These are phyloP conservation scores for Penicillium bialowiezense DNA, from an alignment of 495 filamentous ascomycete species.

Conservation along the genomic window DNA sequence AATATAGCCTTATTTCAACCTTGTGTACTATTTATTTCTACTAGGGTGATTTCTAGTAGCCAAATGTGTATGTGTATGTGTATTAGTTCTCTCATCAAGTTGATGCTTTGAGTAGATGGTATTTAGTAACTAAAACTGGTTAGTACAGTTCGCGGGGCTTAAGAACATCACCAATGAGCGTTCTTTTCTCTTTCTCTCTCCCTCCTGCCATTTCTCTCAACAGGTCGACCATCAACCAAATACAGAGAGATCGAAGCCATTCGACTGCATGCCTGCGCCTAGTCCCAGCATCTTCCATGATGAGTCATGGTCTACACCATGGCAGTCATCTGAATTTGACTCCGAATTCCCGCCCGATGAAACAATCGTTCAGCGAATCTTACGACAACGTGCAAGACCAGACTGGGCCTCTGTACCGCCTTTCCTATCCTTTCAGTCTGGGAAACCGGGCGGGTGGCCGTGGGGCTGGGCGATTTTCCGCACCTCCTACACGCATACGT, in stretches of 20 bases:
- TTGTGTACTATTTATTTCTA: too few relatives aligned
- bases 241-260: background rate
- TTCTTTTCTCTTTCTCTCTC: background rate
- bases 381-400: background rate
- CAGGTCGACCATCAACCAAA: background rate
- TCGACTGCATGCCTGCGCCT: background rate
- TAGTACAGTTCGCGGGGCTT: too few relatives aligned
- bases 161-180: too few relatives aligned
- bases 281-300: slow-evolving; percentile 4
- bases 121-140: too few relatives aligned
- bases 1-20: too few relatives aligned
- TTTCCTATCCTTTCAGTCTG: background rate
- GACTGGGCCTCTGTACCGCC: background rate
- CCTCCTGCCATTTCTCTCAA: background rate
- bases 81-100: too few relatives aligned
- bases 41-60: too few relatives aligned
- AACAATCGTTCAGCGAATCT: background rate
- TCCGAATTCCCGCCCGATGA: slow-evolving; percentile 4
- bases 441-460: background rate
- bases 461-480: slow-evolving; percentile 1
- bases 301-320: slow-evolving; percentile 7
- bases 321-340: slow-evolving; percentile 5
- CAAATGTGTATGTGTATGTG: too few relatives aligned
- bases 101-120: too few relatives aligned
- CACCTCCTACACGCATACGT: background rate